Evolutionary conservation across 768 basidiomycete genomes (phyloP).

Genomic region (Suillus hirtellus): DNA sequence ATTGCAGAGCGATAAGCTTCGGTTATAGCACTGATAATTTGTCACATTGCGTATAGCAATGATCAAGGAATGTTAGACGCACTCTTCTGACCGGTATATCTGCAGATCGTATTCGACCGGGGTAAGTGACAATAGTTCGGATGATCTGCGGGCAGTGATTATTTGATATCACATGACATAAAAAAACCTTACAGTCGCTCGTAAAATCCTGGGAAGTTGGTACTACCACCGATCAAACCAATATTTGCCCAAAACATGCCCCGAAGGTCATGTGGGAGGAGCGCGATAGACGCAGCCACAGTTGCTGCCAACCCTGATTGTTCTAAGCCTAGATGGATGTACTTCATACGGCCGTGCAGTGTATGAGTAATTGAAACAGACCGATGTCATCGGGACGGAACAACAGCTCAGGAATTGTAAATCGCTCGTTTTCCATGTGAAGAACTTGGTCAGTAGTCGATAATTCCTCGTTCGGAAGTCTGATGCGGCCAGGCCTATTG

Average conservation of each 20-base stretch:
- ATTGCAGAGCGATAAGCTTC: conserved; percentile 65
- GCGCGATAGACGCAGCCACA: conserved; percentile 72
- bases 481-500: conserved; percentile 60
- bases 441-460: conserved; percentile 68
- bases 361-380: conserved; percentile 35
- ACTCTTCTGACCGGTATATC: conserved; percentile 77
- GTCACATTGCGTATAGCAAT: conserved; percentile 16
- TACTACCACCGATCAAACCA: conserved; percentile 83
- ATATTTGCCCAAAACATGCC: conserved; percentile 98
- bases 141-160: conserved; percentile 45
- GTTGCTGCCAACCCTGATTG: conserved; percentile 79
- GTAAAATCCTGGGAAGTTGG: conserved; percentile 71
- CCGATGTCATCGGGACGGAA: conserved; percentile 92
- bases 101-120: conserved; percentile 78
- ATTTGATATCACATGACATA: conserved; percentile 3
- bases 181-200: conserved; percentile 64
- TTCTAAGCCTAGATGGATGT: conserved; percentile 55
- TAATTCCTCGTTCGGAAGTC: conserved; percentile 51
- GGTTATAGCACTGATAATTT: conserved; percentile 53
- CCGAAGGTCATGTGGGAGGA: conserved; percentile 77
- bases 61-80: conserved; percentile 33
- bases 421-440: conserved; percentile 88
- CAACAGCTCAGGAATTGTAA: conserved; percentile 88
- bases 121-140: conserved; percentile 77
- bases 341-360: conserved; percentile 13